Evolutionary conservation across 2,329 filamentous ascomycete species (phyloP).

Genomic region (Colletotrichum nymphaeae): DNA sequence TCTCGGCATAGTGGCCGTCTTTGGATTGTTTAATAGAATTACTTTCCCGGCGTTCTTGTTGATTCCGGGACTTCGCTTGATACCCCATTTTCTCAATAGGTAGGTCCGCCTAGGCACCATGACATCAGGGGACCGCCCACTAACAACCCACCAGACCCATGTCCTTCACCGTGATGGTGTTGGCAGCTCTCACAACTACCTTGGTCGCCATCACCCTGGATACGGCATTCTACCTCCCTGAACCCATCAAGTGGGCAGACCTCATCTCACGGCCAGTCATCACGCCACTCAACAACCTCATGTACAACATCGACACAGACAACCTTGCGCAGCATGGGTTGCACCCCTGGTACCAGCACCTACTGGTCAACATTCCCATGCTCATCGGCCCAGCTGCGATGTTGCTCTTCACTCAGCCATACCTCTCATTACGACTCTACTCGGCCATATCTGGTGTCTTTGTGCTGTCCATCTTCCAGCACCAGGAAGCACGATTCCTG

Average conservation of each 20-base stretch:
- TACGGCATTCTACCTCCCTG: constrained; percentile 82
- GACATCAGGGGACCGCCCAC: not conserved
- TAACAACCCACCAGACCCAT: constrained; percentile 58
- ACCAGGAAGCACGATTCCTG: constrained; percentile 84
- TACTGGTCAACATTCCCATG: constrained; percentile 77
- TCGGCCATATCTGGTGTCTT: constrained; percentile 80
- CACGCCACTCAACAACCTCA: constrained; percentile 81
- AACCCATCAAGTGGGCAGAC: constrained; percentile 72
- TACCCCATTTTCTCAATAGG: constrained; percentile 88
- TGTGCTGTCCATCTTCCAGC: constrained; percentile 79
- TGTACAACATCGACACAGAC: constrained; percentile 76
- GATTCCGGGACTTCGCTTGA: constrained; percentile 82
- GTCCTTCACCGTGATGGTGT: constrained; percentile 71
- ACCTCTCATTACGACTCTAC: constrained; percentile 71
- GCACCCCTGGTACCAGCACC: constrained; percentile 83
- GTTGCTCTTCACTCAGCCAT: constrained; percentile 68
- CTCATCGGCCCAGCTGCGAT: constrained; percentile 77
- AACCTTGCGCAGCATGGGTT: constrained; percentile 82
- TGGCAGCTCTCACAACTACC: constrained; percentile 75
- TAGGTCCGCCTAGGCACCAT: constrained; percentile 55
- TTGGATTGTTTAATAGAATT: constrained; percentile 95
- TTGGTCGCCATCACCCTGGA: constrained; percentile 83
- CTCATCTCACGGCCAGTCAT: constrained; percentile 75
- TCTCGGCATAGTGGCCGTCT: constrained; percentile 83
- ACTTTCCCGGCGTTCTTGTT: constrained; percentile 95